Evolutionary conservation across 2,329 filamentous ascomycete genomes (phyloP), one percentile per base, ranked within the genome.

Genomic region (Onygenales sp.): DNA sequence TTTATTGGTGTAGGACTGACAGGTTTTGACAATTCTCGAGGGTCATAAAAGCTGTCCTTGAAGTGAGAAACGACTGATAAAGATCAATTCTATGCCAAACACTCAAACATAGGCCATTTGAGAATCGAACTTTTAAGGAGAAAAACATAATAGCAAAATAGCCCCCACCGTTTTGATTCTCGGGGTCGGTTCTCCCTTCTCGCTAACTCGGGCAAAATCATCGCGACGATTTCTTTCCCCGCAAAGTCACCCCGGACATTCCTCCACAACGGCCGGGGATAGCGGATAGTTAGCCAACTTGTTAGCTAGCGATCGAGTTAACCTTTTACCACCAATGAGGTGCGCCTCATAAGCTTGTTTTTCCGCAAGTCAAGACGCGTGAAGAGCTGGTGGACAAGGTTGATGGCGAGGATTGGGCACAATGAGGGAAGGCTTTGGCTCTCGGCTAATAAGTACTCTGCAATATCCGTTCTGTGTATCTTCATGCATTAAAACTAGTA

Each of bases 311-410:
- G 13, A 39, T 10, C 36, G 9, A 39, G 36, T 4, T 52, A 44
- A 52, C 21, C 39, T 43, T 36, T 51, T 7, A 11, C 56, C n/a
- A 56, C 42, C 46, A 36, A 47, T 37, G 51, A 17, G 52, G 51
- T 27, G 56, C 54, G 53, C 52, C 54, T 48, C 9, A 39, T 39
- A 3, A n/a, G 36, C 9, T 39, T 9, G 36, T 39, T 39, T 39
- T 39, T 39, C 36, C 36, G 36, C 36, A 39, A 39, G 36, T 39
- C 36, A 39, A 39, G 9, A n/a, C 3, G 3, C 13, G 36, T 7
- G 9, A 39, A 39, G 9, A 7, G 21, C 4, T 27, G 21, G 21
- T 27, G 21, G 21, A 27, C 3, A 3, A 27, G 21, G 21, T 27
- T 27, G 21, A 27, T 4, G 21, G 21, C 4, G 17, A 17, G 17